A percentile compares a stretch with the other conserved stretches of the same genome.
Evolutionary conservation across 345 rosid species (phyloP).

Genomic region (Camelina sativa): DNA sequence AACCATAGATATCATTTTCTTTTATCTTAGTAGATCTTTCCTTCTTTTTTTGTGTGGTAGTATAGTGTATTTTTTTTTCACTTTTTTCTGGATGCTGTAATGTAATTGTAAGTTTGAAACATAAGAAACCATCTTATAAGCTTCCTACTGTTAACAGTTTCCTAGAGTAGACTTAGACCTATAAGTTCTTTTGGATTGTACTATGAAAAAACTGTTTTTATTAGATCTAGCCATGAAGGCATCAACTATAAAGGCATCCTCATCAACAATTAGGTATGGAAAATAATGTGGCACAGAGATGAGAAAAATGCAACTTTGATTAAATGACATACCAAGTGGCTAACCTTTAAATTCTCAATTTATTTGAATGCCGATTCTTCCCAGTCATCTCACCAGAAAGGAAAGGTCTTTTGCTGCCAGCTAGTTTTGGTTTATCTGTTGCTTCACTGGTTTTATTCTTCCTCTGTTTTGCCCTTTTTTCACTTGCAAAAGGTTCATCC

Average conservation of each 20-base stretch:
- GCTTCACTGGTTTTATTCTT: conserved; percentile 42
- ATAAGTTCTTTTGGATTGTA: conserved; percentile 14
- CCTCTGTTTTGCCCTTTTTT: conserved; percentile 39
- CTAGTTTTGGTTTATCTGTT: conserved; percentile 42
- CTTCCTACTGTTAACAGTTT: conserved; percentile 25
- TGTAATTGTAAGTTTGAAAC: conserved; percentile 17
- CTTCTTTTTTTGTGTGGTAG: conserved; percentile 9
- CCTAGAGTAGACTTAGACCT: conserved; percentile 11
- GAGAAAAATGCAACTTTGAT: background rate
- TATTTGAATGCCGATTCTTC: conserved; percentile 54
- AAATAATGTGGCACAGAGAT: background rate
- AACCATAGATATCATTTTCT: conserved; percentile 19
- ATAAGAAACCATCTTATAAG: conserved; percentile 26
- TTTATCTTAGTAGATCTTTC: conserved; percentile 9
- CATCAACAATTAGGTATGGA: background rate
- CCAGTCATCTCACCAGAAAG: conserved; percentile 49
- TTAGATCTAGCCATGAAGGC: conserved; percentile 22
- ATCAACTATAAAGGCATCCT: conserved; percentile 11
- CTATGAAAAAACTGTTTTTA: conserved; percentile 7
- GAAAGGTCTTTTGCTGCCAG: conserved; percentile 49
- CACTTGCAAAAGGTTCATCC: conserved; percentile 36
- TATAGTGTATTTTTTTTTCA: conserved; percentile 23
- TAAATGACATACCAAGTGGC: conserved; percentile 16
- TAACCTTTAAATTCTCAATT: conserved; percentile 45
- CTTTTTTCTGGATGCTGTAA: conserved; percentile 27